Percentiles rank a stretch among this genome's conserved stretches.
Evolutionary conservation across 345 rosid genomes (phyloP).

Genomic region (Sonneratia caseolaris): DNA sequence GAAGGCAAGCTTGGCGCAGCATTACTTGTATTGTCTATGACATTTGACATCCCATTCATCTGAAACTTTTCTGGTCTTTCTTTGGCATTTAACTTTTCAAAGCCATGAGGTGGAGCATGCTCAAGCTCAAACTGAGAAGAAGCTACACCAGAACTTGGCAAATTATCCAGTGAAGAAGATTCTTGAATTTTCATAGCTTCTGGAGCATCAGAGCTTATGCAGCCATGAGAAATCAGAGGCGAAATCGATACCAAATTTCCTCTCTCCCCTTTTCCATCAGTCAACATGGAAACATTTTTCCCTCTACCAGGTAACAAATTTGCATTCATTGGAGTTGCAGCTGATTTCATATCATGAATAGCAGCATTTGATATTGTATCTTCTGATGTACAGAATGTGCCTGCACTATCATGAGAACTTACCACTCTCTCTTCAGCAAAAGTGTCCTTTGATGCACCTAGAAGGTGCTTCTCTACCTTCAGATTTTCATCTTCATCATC

Average conservation of each 20-base stretch:
- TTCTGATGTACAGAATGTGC: conserved; percentile 14
- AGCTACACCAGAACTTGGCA: conserved; percentile 13
- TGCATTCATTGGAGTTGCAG: conserved; percentile 19
- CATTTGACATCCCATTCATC: conserved; percentile 24
- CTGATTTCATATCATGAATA: conserved; percentile 13
- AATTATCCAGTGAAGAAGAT: conserved; percentile 20
- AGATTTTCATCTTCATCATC: conserved; percentile 67
- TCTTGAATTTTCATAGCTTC: conserved; percentile 25
- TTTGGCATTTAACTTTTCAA: conserved; percentile 25
- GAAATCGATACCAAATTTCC: conserved; percentile 22
- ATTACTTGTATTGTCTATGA: conserved; percentile 29
- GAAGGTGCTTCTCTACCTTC: conserved; percentile 24
- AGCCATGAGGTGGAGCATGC: conserved; percentile 18
- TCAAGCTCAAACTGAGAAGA: conserved; percentile 10
- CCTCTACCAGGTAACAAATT: conserved; percentile 24
- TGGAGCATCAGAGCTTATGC: conserved; percentile 17
- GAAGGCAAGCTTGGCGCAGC: conserved; percentile 39
- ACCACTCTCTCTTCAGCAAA: conserved; percentile 19
- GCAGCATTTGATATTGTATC: conserved; percentile 14
- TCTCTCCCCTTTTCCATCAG: conserved; percentile 23
- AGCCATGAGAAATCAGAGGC: conserved; percentile 17
- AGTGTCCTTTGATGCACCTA: conserved; percentile 20
- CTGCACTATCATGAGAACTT: conserved; percentile 20
- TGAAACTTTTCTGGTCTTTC: conserved; percentile 39
- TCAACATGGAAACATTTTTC: conserved; percentile 22